These are phyloP conservation scores for Paecilomyces dactylethromorphus DNA, from an alignment of 2,329 filamentous ascomycete species.

Conservation along the genomic window DNA sequence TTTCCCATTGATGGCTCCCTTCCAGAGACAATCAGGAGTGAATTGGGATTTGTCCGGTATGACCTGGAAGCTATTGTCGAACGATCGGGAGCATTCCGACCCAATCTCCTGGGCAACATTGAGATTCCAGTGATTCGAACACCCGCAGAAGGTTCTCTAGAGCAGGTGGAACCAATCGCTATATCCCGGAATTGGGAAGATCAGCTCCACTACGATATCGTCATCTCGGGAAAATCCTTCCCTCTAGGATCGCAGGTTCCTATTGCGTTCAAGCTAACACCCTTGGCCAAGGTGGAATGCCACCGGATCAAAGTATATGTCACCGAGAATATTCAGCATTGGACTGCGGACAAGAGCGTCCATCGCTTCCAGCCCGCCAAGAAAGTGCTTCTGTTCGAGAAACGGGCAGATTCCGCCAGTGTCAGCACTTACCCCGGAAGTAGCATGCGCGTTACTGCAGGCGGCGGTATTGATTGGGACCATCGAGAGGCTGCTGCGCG, in stretches of 20 bases:
- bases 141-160: constrained; percentile 78
- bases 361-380: constrained; percentile 76
- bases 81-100: constrained; percentile 80
- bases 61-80: constrained; percentile 80
- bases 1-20: constrained; percentile 71
- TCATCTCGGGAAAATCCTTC: constrained; percentile 93
- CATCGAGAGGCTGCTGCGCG: constrained; percentile 49
- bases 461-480: constrained; percentile 69
- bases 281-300: constrained; percentile 85
- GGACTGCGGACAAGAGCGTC: constrained; percentile 76
- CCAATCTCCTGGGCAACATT: constrained; percentile 74
- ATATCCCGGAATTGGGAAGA: constrained; percentile 94
- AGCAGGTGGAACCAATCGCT: constrained; percentile 87
- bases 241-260: constrained; percentile 81
- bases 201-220: constrained; percentile 89
- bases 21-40: constrained; percentile 78
- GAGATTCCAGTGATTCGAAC: constrained; percentile 80
- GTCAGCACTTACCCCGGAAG: constrained; percentile 68
- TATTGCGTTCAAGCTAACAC: constrained; percentile 89
- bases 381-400: constrained; percentile 83
- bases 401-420: constrained; percentile 71
- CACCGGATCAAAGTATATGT: constrained; percentile 88
- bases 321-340: constrained; percentile 87
- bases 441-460: constrained; percentile 67
- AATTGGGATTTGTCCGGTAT: constrained; percentile 81